Conservation (phyloP, 192 early-diverging fungal species). For the Phycomyces blakesleeanus region DNA sequence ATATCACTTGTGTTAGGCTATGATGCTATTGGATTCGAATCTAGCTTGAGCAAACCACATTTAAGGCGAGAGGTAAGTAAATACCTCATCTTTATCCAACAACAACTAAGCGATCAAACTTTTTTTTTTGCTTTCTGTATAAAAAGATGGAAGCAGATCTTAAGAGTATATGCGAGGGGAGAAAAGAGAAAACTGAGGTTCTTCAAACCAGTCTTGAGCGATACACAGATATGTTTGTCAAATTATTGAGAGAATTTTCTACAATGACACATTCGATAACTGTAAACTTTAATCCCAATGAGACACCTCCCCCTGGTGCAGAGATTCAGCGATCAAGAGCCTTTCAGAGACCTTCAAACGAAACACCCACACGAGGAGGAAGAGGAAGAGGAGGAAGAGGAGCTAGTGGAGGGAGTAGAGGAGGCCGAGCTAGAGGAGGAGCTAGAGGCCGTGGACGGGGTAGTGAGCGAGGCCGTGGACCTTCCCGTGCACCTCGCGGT, state of each 20-base stretch:
- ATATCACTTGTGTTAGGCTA: constrained; percentile 85
- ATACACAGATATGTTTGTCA: constrained; percentile 71
- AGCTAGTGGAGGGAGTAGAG: constrained; percentile 3
- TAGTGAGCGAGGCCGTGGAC: background rate
- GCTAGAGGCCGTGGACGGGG: constrained; percentile 14
- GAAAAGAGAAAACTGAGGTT: constrained; percentile 61
- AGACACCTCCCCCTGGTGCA: constrained; percentile 22
- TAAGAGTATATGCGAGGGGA: constrained; percentile 67
- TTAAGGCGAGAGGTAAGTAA: constrained; percentile 67
- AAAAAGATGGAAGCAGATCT: constrained; percentile 76
- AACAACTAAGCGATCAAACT: too few relatives aligned
- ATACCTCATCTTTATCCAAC: background rate
- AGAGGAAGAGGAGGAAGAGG: constrained; percentile 1
- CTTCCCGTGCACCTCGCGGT: background rate
- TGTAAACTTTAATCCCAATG: constrained; percentile 12
- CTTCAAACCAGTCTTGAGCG: constrained; percentile 59
- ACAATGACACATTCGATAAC: constrained; percentile 46
- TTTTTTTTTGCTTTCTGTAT: constrained; percentile 13
- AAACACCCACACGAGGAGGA: constrained; percentile 2
- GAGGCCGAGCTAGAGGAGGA: background rate
- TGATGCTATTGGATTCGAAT: constrained; percentile 80
- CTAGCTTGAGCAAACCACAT: constrained; percentile 84
- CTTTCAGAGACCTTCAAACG: background rate
- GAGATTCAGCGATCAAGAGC: background rate
- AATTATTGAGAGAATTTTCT: constrained; percentile 41